Conservation (phyloP, 163 green algal genomes). For the Chloromonas sp. region DNA sequence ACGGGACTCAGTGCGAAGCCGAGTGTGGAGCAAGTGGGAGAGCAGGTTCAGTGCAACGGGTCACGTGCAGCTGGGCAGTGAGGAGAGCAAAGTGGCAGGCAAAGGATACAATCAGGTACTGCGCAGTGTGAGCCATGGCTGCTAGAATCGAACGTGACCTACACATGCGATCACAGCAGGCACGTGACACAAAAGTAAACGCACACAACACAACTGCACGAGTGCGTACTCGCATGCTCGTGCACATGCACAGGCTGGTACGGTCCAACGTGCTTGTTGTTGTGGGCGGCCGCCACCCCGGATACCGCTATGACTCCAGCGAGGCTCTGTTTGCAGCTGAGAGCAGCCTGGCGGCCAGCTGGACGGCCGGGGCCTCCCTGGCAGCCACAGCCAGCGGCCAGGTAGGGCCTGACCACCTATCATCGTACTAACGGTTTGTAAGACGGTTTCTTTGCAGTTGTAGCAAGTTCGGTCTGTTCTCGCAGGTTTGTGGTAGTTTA, state of each 20-base stretch:
- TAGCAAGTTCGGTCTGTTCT: too few species aligned
- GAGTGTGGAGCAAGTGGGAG: neutral
- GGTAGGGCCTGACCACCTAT: too few species aligned
- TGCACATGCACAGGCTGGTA: neutral
- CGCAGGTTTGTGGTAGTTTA: too few species aligned
- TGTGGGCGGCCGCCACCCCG: slow-evolving; percentile 2
- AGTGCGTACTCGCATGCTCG: too few species aligned
- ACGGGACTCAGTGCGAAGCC: neutral
- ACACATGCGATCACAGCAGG: too few species aligned
- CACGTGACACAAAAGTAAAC: too few species aligned
- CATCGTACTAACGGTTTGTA: too few species aligned
- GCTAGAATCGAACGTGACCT: too few species aligned
- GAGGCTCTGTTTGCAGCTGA: neutral
- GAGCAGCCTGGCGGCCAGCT: neutral
- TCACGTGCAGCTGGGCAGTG: neutral
- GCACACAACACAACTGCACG: too few species aligned
- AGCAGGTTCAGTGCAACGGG: neutral
- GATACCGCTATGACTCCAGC: neutral
- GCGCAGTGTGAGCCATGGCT: too few species aligned
- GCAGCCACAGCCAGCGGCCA: neutral
- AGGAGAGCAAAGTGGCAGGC: neutral
- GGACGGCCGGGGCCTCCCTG: neutral
- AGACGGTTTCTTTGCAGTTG: too few species aligned
- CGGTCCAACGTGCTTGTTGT: slow-evolving; percentile 11
- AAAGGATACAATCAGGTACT: too few species aligned